Conservation (phyloP, 768 basidiomycete genomes). For the Phylloporus sp. region DNA sequence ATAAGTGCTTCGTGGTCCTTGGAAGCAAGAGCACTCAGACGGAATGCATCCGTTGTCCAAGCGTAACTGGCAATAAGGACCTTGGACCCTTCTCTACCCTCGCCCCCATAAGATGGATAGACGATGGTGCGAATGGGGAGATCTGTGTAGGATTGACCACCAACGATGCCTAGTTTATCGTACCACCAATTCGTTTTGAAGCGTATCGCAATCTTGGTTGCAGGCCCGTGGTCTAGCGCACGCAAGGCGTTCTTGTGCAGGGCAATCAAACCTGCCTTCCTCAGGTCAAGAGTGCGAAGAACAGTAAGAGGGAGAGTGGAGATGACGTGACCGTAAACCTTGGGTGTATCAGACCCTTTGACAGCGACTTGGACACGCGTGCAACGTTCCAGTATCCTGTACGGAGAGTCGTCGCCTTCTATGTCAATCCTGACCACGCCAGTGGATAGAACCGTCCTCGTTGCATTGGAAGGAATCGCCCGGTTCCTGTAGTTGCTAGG, state of each 20-base stretch:
- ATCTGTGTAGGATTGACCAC: conserved; percentile 43
- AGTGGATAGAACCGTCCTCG: background rate
- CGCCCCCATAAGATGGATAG: conserved; percentile 40
- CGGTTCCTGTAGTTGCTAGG: background rate
- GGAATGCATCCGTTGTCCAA: conserved; percentile 38
- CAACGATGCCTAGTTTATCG: conserved; percentile 30
- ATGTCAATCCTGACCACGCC: background rate
- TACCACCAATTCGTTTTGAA: conserved; percentile 45
- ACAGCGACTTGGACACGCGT: conserved; percentile 5
- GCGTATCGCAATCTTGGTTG: conserved; percentile 42
- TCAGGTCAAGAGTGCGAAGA: conserved; percentile 34
- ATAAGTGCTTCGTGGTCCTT: conserved; percentile 15
- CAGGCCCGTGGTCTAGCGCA: conserved; percentile 32
- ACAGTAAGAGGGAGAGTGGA: conserved; percentile 37
- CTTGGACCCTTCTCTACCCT: conserved; percentile 16
- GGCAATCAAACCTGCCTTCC: conserved; percentile 21
- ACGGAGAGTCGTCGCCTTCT: background rate
- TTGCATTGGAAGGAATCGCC: background rate
- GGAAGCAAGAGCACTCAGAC: conserved; percentile 34
- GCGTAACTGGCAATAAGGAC: conserved; percentile 40
- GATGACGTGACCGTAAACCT: conserved; percentile 38
- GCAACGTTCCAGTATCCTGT: background rate
- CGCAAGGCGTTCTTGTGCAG: conserved; percentile 38
- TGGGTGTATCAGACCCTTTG: background rate
- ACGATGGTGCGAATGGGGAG: conserved; percentile 38